Percentiles rank a stretch among this genome's conserved stretches.
phyloP scores from a whole-genome alignment of 805 yeast genomes.

The Candida dendrica region DNA sequence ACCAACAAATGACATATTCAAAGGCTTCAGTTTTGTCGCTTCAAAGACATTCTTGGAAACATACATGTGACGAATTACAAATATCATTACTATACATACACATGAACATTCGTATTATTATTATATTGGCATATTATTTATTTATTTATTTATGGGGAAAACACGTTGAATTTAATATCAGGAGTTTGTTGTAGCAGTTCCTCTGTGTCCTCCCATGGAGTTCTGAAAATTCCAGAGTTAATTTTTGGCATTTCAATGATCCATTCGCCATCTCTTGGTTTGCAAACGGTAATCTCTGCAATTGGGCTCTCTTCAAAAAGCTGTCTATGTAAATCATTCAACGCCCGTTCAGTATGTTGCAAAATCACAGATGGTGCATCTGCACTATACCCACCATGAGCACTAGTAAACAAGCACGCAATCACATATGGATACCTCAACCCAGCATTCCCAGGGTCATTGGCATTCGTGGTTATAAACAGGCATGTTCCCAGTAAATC shows the following conservation, averaged over 20 bases:
- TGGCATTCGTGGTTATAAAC: conserved; percentile 29
- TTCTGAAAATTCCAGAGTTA: conserved; percentile 73
- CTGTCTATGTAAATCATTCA: conserved; percentile 38
- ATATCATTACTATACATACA: too few relatives aligned
- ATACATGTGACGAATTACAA: conserved; percentile 4
- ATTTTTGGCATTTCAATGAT: conserved; percentile 64
- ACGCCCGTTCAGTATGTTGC: conserved; percentile 40
- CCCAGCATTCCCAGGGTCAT: conserved; percentile 26
- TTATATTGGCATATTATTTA: too few relatives aligned
- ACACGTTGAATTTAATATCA: conserved; percentile 35
- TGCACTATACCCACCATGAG: conserved; percentile 39
- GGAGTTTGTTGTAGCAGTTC: conserved; percentile 30
- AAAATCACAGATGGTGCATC: conserved; percentile 42
- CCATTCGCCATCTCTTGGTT: conserved; percentile 9
- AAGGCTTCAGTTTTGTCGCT: conserved; percentile 40
- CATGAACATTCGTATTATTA: too few relatives aligned
- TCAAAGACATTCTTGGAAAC: conserved; percentile 28
- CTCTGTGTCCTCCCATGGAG: conserved; percentile 74
- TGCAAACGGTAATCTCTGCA: not conserved
- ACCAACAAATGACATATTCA: conserved; percentile 21
- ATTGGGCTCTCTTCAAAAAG: conserved; percentile 11
- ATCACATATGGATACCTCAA: conserved; percentile 17
- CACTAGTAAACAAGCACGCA: conserved; percentile 72
- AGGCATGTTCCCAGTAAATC: conserved; percentile 49
- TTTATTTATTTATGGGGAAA: conserved; percentile 18